Conservation (phyloP, 371 early-diverging fungal species). For the Mucor mucedo region DNA sequence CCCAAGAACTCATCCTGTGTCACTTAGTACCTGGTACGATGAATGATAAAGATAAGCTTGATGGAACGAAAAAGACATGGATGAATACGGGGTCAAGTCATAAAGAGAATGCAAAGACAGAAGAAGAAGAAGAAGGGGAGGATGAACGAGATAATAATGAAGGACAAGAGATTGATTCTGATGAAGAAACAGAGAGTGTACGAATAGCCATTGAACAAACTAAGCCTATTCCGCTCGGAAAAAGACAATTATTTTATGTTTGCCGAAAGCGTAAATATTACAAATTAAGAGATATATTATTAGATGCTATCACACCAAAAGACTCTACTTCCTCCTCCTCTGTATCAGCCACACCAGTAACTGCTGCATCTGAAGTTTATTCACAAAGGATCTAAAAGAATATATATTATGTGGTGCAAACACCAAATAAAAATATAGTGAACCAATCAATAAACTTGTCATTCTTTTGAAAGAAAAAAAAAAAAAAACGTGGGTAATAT, state of each 20-base stretch:
- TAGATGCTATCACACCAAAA: conserved; percentile 70
- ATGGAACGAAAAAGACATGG: background rate
- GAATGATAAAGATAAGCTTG: conserved; percentile 1
- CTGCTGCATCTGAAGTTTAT: too few relatives aligned
- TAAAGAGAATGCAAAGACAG: background rate
- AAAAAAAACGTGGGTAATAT: conserved; percentile 26
- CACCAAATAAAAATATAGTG: background rate
- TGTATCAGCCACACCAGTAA: background rate
- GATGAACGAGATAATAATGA: background rate
- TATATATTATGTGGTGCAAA: background rate
- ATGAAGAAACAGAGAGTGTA: conserved; percentile 70
- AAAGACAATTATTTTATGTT: conserved; percentile 52
- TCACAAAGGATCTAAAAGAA: too few relatives aligned
- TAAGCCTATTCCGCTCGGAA: conserved; percentile 65
- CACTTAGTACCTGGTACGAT: conserved; percentile 13
- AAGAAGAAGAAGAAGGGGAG: background rate
- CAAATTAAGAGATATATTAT: conserved; percentile 67
- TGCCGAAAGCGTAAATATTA: conserved; percentile 65
- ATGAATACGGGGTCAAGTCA: background rate
- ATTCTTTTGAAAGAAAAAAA: background rate
- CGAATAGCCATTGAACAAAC: conserved; percentile 57
- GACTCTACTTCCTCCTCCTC: background rate
- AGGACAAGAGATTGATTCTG: conserved; percentile 54
- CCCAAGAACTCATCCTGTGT: background rate
- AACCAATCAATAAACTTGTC: conserved; percentile 18